Conservation (phyloP, 2,329 filamentous ascomycete genomes). For the Talaromyces sp. region DNA sequence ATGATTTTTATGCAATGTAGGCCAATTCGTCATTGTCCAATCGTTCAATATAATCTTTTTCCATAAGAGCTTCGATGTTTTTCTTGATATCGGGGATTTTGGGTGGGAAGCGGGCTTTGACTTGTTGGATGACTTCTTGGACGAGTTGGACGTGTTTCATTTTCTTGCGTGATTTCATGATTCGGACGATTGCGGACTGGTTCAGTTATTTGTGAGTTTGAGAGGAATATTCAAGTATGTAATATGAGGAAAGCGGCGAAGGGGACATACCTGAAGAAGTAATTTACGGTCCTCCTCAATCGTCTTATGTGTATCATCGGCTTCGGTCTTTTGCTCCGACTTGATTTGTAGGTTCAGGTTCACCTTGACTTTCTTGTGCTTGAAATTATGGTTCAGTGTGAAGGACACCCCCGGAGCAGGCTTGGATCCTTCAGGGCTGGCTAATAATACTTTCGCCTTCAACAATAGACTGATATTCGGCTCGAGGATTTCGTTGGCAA, state of each 20-base stretch:
- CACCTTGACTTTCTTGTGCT: constrained; percentile 96
- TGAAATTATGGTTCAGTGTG: constrained; percentile 87
- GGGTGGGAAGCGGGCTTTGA: constrained; percentile 85
- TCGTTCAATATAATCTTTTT: constrained; percentile 98
- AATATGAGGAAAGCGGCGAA: constrained; percentile 6
- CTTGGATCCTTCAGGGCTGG: constrained; percentile 68
- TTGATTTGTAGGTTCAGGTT: constrained; percentile 95
- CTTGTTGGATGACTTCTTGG: constrained; percentile 91
- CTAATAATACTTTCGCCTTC: constrained; percentile 83
- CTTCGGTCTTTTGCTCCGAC: constrained; percentile 92
- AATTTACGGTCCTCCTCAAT: constrained; percentile 98
- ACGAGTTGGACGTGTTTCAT: constrained; percentile 97
- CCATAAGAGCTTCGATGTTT: constrained; percentile 95
- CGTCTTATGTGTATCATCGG: constrained; percentile 96
- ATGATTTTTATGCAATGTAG: constrained; percentile 70
- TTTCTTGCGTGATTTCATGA: constrained; percentile 99
- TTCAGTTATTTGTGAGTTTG: constrained; percentile 14
- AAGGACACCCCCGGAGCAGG: constrained; percentile 73
- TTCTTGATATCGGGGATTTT: constrained; percentile 98
- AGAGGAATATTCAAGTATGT: constrained; percentile 20
- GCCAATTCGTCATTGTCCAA: constrained; percentile 90
- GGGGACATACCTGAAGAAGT: constrained; percentile 76
- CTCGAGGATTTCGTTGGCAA: constrained; percentile 78
- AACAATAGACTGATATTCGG: constrained; percentile 79
- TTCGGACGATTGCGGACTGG: constrained; percentile 94